A percentile compares a stretch with the other conserved stretches of the same genome.
Evolutionary conservation across 805 yeast species (phyloP).

Genomic region (Ogataea trehaloabstinens): DNA sequence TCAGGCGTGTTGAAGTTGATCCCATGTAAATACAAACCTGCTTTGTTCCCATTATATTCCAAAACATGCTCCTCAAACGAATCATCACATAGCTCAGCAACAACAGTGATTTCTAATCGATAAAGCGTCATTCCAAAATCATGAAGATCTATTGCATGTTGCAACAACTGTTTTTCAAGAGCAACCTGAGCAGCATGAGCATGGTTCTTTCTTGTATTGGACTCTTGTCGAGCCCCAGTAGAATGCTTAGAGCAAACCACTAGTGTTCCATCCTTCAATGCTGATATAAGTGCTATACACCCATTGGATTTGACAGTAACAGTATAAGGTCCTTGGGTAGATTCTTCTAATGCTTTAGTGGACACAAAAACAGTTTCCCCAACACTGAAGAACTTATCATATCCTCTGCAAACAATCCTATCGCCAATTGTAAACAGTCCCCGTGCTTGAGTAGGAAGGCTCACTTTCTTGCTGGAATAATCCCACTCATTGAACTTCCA

Average conservation of each 20-base stretch:
- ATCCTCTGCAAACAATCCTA: constrained; percentile 77
- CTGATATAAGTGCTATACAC: constrained; percentile 82
- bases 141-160: constrained; percentile 35
- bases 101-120: constrained; percentile 67
- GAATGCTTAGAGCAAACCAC: constrained; percentile 91
- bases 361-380: constrained; percentile 59
- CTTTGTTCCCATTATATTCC: constrained; percentile 58
- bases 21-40: constrained; percentile 92
- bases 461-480: constrained; percentile 54
- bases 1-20: constrained; percentile 63
- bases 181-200: constrained; percentile 68
- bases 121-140: constrained; percentile 59
- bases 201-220: constrained; percentile 53
- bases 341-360: constrained; percentile 40
- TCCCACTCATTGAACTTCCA: constrained; percentile 96
- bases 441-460: constrained; percentile 73
- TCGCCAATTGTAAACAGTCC: constrained; percentile 64
- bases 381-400: constrained; percentile 89
- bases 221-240: constrained; percentile 57
- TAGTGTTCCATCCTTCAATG: constrained; percentile 68
- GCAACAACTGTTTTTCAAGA: constrained; percentile 51
- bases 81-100: constrained; percentile 92
- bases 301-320: constrained; percentile 91
- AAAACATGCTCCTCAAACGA: constrained; percentile 90
- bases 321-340: constrained; percentile 73